These are phyloP conservation scores for Starmerella apicola DNA, from an alignment of 805 yeast genomes.

Conservation along the genomic window DNA sequence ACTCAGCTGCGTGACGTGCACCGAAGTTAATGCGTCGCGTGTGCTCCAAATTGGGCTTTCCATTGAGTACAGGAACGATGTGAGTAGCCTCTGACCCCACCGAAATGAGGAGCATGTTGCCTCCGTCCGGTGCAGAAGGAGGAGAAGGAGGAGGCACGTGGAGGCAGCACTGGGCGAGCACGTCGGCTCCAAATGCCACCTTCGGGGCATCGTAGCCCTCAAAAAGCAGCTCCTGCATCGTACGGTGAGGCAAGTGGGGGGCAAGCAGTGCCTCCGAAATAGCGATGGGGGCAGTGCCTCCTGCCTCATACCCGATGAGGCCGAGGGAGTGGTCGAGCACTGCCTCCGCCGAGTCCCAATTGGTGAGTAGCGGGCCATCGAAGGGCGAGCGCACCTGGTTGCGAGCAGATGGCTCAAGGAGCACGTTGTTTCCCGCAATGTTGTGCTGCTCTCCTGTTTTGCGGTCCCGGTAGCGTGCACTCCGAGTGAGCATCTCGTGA, in stretches of 20 bases:
- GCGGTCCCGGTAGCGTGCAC: slow-evolving; percentile 70
- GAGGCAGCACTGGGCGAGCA: slow-evolving; percentile 61
- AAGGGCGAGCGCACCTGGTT: slow-evolving; percentile 65
- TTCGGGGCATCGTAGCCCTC: slow-evolving; percentile 71
- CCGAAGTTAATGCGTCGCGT: slow-evolving; percentile 87
- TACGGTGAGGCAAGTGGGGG: slow-evolving; percentile 55
- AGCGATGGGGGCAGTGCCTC: slow-evolving; percentile 49
- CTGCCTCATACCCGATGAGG: slow-evolving; percentile 50
- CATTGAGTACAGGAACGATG: slow-evolving; percentile 68
- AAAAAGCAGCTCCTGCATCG: slow-evolving; percentile 70
- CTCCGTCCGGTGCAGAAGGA: too few relatives aligned
- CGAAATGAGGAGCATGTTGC: slow-evolving; percentile 60
- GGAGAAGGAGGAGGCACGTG: not conserved
- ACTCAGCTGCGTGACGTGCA: slow-evolving; percentile 60
- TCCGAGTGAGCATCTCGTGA: slow-evolving; percentile 52
- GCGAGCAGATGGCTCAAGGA: slow-evolving; percentile 54
- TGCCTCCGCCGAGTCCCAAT: slow-evolving; percentile 83
- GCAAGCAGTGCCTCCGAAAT: slow-evolving; percentile 68
- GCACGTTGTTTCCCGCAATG: slow-evolving; percentile 72
- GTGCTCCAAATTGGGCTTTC: slow-evolving; percentile 50
- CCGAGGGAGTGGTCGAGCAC: slow-evolving; percentile 73
- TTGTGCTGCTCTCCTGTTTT: slow-evolving; percentile 44
- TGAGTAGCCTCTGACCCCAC: slow-evolving; percentile 75
- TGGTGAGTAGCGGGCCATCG: slow-evolving; percentile 76
- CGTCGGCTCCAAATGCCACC: slow-evolving; percentile 71